Conservation (phyloP, 2,329 filamentous ascomycete genomes). For the Beauveria caledonica region DNA sequence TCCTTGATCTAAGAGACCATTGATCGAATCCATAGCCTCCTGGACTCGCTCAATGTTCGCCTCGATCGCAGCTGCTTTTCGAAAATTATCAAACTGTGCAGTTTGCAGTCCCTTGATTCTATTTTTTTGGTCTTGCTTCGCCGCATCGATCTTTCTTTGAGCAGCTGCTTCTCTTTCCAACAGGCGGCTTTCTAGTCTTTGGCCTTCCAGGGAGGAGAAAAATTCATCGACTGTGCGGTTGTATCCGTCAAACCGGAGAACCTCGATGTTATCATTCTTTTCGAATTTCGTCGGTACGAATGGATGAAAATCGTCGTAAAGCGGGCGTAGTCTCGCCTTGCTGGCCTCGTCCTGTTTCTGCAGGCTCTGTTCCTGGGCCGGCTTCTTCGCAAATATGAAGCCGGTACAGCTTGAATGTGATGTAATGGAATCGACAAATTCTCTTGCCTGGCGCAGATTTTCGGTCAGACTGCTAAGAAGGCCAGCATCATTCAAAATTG, state of each 20-base stretch:
- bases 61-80: slow-evolving; percentile 84
- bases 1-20: slow-evolving; percentile 80
- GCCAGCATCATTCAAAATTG: slow-evolving; percentile 58
- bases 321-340: slow-evolving; percentile 32
- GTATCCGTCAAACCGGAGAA: slow-evolving; percentile 75
- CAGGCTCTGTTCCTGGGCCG: not conserved
- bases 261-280: slow-evolving; percentile 53
- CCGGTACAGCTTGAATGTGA: slow-evolving; percentile 60
- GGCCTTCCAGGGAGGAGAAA: slow-evolving; percentile 92
- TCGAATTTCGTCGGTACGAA: slow-evolving; percentile 78
- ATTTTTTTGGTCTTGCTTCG: slow-evolving; percentile 73
- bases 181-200: slow-evolving; percentile 77
- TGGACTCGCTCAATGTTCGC: slow-evolving; percentile 86
- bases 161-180: slow-evolving; percentile 75
- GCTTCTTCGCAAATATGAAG: slow-evolving; percentile 74
- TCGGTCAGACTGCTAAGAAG: slow-evolving; percentile 59
- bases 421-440: slow-evolving; percentile 61
- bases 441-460: slow-evolving; percentile 62
- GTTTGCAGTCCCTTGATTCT: slow-evolving; percentile 77
- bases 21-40: slow-evolving; percentile 87
- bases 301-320: slow-evolving; percentile 94
- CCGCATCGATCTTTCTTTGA: slow-evolving; percentile 77
- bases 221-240: slow-evolving; percentile 95
- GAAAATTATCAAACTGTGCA: slow-evolving; percentile 71
- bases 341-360: slow-evolving; percentile 20